Percentiles rank a stretch among this genome's conserved stretches.
Conservation (phyloP, 2,329 filamentous ascomycete genomes). For the Eutypella sp. region DNA sequence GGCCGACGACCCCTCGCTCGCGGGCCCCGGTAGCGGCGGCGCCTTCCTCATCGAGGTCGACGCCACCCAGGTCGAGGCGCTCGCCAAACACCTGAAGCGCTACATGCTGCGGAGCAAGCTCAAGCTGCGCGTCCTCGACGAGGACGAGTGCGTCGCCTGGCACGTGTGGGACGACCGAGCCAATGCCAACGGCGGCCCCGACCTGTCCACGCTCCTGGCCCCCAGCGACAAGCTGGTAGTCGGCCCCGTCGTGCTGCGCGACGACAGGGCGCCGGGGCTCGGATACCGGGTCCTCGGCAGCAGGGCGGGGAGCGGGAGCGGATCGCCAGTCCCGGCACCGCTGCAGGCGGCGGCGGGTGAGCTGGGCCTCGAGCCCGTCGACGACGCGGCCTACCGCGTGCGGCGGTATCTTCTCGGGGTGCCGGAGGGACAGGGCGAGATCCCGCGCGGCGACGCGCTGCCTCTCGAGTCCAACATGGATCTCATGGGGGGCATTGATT, state of each 20-base stretch:
- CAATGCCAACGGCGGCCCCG: background rate
- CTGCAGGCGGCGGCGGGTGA: constrained; percentile 3
- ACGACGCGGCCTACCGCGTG: constrained; percentile 62
- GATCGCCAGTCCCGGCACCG: background rate
- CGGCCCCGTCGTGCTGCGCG: constrained; percentile 36
- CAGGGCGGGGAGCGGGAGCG: constrained; percentile 27
- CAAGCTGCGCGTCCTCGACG: constrained; percentile 58
- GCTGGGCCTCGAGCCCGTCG: constrained; percentile 41
- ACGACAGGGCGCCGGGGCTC: constrained; percentile 51
- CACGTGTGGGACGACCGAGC: constrained; percentile 61
- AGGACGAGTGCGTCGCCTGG: constrained; percentile 65
- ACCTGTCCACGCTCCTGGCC: constrained; percentile 3
- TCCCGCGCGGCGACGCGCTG: constrained; percentile 64
- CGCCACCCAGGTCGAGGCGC: constrained; percentile 52
- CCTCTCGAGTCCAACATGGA: constrained; percentile 91
- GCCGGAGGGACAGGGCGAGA: constrained; percentile 78
- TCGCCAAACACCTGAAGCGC: constrained; percentile 71
- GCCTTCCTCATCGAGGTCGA: constrained; percentile 82
- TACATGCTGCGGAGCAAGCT: constrained; percentile 86
- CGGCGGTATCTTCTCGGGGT: constrained; percentile 76
- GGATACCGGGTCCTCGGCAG: constrained; percentile 46
- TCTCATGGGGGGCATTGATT: constrained; percentile 79
- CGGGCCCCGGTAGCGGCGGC: constrained; percentile 24
- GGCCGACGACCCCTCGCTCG: constrained; percentile 15
- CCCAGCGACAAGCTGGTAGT: constrained; percentile 1